Evolutionary conservation across 805 yeast genomes (phyloP), one percentile per base, ranked within the genome.

Genomic region (Peterozyma xylosa): DNA sequence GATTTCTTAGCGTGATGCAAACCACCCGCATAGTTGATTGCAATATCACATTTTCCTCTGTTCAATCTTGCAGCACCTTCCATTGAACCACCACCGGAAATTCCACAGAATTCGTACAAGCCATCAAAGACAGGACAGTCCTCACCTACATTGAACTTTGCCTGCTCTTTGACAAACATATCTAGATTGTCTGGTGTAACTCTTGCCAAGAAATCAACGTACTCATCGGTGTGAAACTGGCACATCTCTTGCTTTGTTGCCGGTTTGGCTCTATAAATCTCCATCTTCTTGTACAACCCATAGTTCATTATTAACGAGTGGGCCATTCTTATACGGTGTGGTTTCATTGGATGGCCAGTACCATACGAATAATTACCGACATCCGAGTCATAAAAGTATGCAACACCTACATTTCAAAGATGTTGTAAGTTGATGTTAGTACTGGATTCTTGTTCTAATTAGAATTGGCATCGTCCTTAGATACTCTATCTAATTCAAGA

Each of bases 281-380:
- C 98, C 96, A 93, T 91, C 66, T 91, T 86, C 64, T 90, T 88
- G 69, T 93, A 90, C 42, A 93, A 74, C 1, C 97, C 98, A 63
- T 93, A 93, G 66, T 91, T 90, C 96, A 93, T 91, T 52, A 93
- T 86, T 56, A 93, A 73, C 36, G 96, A 87, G 63, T 93, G 98
- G 7, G 98, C 95, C 96, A 93, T 90, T 78, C 98, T 84, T 68
- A 93, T 89, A 59, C 99, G 80, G 63, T 91, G 97, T 18, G 99
- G 99, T 62, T 93, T 93, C 99, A 93, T 93, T 35, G 97, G 97
- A 64, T 93, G 99, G 29, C 96, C 96, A 4, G 96, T 93, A 45
- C 98, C 98, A 60, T 93, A 93, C 38, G 97, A 96, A 65, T 91
- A 91, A 67, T 93, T 93, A 33, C 98, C 98, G 39, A 93, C 96